Conservation (phyloP, 164 flowering plant species). For the Liquidambar formosana region DNA sequence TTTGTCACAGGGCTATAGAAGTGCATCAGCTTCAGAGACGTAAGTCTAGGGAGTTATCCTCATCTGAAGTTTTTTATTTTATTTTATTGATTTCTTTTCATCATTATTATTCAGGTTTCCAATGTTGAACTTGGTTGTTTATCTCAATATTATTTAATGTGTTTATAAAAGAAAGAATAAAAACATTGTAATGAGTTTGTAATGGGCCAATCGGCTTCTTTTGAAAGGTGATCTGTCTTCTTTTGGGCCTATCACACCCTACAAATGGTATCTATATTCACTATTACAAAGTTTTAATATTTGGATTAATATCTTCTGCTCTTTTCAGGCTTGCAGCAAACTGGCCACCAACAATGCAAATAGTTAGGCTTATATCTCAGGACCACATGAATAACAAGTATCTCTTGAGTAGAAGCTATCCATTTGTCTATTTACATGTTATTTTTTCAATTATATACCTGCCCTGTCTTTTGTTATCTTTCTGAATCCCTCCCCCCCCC, state of each 20-base stretch:
- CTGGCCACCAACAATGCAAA: conserved; percentile 96
- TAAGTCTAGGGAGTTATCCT: conserved; percentile 40
- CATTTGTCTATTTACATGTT: background rate
- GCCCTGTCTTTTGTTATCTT: background rate
- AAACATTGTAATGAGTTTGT: too few relatives aligned
- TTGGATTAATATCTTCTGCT: conserved; percentile 6
- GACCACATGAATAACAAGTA: conserved; percentile 86
- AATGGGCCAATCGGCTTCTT: too few relatives aligned
- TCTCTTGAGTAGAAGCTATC: background rate
- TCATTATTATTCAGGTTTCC: too few relatives aligned
- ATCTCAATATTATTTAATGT: too few relatives aligned
- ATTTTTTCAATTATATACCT: background rate
- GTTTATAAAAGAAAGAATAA: too few relatives aligned
- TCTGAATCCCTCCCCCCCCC: background rate
- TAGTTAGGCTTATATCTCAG: conserved; percentile 82
- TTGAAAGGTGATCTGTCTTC: too few relatives aligned
- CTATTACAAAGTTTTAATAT: background rate
- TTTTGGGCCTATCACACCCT: too few relatives aligned
- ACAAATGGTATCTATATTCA: background rate
- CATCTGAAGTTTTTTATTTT: background rate
- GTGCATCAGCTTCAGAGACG: conserved; percentile 85
- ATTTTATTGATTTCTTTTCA: too few relatives aligned
- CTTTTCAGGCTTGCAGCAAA: conserved; percentile 83
- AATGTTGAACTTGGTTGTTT: too few relatives aligned
- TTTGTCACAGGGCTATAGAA: conserved; percentile 82